These are phyloP conservation scores for Priceomyces melissophilus DNA, from an alignment of 805 yeast genomes.

Conservation along the genomic window DNA sequence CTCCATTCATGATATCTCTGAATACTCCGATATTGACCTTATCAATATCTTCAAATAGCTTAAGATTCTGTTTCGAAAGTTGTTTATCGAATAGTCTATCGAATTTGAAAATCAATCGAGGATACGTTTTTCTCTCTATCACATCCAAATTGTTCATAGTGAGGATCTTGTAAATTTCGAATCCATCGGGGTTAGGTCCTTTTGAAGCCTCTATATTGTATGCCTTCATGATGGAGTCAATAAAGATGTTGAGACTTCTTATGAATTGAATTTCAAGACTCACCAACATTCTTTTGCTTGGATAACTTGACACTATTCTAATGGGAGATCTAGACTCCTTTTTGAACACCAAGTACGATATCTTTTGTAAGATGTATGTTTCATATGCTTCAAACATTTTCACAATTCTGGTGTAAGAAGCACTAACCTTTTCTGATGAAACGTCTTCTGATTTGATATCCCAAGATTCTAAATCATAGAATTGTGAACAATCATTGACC, in stretches of 20 bases:
- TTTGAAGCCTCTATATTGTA: conserved; percentile 26
- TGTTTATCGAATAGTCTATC: conserved; percentile 35
- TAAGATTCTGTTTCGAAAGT: conserved; percentile 34
- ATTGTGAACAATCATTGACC: conserved; percentile 45
- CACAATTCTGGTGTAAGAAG: conserved; percentile 32
- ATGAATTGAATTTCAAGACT: conserved; percentile 44
- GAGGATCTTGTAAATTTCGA: conserved; percentile 34
- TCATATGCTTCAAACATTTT: conserved; percentile 35
- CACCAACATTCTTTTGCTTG: conserved; percentile 37
- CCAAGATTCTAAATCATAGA: conserved; percentile 43
- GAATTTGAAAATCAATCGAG: conserved; percentile 28
- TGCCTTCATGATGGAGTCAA: conserved; percentile 40
- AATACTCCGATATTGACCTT: conserved; percentile 36
- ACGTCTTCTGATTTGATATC: conserved; percentile 18
- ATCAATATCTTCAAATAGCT: conserved; percentile 40
- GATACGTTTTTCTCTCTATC: conserved; percentile 29
- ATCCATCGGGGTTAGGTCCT: conserved; percentile 15
- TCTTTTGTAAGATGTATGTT: conserved; percentile 28
- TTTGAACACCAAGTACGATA: conserved; percentile 24
- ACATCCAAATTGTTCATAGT: conserved; percentile 44
- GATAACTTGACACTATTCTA: conserved; percentile 33
- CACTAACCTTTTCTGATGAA: conserved; percentile 10
- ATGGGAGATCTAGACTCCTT: conserved; percentile 15
- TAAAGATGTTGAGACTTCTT: conserved; percentile 38
- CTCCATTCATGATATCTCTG: conserved; percentile 37